Conservation (phyloP, 1,284 basidiomycete species). For the Vanrija sp. region DNA sequence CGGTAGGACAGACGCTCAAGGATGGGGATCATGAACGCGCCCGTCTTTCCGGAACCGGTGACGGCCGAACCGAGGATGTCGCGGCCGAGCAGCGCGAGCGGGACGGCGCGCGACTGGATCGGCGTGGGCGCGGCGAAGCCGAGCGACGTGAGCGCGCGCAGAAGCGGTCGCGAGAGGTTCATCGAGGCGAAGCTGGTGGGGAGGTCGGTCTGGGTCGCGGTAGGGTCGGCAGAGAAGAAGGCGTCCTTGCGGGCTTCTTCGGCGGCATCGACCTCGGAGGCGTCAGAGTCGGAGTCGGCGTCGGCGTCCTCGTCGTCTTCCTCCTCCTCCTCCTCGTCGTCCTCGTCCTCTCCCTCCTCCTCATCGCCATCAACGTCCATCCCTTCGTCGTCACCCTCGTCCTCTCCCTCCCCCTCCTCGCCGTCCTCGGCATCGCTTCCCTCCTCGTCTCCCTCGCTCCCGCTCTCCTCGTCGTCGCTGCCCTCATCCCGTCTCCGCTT, state of each 20-base stretch:
- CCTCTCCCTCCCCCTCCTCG: conserved; percentile 25
- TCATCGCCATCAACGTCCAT: conserved; percentile 26
- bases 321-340: conserved; percentile 38
- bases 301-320: conserved; percentile 31
- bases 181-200: conserved; percentile 70
- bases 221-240: conserved; percentile 64
- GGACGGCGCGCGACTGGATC: conserved; percentile 89
- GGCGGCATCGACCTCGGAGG: conserved; percentile 64
- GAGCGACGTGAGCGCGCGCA: conserved; percentile 78
- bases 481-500: conserved; percentile 53
- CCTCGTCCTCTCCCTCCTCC: conserved; percentile 49
- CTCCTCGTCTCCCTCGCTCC: conserved; percentile 23
- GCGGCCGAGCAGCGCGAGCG: conserved; percentile 86
- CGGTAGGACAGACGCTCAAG: conserved; percentile 86
- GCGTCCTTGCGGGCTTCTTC: conserved; percentile 76
- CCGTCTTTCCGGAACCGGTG: conserved; percentile 95
- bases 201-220: conserved; percentile 45
- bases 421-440: conserved; percentile 35
- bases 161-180: conserved; percentile 82
- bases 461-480: conserved; percentile 26
- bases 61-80: conserved; percentile 93
- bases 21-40: conserved; percentile 91
- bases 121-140: conserved; percentile 85
- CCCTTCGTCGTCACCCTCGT: conserved; percentile 46
- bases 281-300: conserved; percentile 46